Percentiles rank a stretch among this genome's conserved stretches.
These are phyloP conservation scores for Bipolaris gigantea DNA, from an alignment of 2,329 filamentous ascomycete genomes.

Conservation along the genomic window DNA sequence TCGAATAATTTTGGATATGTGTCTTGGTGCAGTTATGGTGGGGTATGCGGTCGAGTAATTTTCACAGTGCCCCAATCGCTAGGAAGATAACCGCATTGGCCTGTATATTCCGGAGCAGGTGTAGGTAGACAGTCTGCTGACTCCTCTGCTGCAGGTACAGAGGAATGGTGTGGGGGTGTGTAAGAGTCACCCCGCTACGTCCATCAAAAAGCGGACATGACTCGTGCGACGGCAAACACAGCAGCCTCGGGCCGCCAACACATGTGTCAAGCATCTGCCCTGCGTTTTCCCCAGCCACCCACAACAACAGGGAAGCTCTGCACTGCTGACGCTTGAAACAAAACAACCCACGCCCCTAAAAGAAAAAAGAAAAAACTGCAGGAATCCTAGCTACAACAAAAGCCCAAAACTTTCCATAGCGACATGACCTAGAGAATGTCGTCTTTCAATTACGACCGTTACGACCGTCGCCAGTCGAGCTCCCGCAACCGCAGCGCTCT, in stretches of 20 bases:
- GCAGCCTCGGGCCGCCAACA: slow-evolving; percentile 1
- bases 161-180: slow-evolving; percentile 6
- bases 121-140: background rate
- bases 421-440: slow-evolving; percentile 34
- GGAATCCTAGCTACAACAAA: slow-evolving; percentile 8
- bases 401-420: slow-evolving; percentile 16
- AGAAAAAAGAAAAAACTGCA: background rate
- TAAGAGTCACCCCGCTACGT: slow-evolving; percentile 26
- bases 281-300: slow-evolving; percentile 4
- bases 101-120: background rate
- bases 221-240: too few species aligned
- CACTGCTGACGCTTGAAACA: slow-evolving; percentile 6
- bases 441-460: slow-evolving; percentile 59
- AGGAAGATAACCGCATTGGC: background rate
- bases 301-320: slow-evolving; percentile 12
- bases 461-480: slow-evolving; percentile 50
- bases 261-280: slow-evolving; percentile 12
- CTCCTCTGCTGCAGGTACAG: slow-evolving; percentile 16
- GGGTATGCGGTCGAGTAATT: background rate
- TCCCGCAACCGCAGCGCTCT: slow-evolving; percentile 62
- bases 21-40: background rate
- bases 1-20: background rate
- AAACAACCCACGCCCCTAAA: slow-evolving; percentile 3
- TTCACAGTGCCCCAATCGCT: background rate
- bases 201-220: slow-evolving; percentile 17